A percentile compares a stretch with the other conserved stretches of the same genome.
Evolutionary conservation across 2,329 filamentous ascomycete species (phyloP).

Genomic region (Xylariales sp.): DNA sequence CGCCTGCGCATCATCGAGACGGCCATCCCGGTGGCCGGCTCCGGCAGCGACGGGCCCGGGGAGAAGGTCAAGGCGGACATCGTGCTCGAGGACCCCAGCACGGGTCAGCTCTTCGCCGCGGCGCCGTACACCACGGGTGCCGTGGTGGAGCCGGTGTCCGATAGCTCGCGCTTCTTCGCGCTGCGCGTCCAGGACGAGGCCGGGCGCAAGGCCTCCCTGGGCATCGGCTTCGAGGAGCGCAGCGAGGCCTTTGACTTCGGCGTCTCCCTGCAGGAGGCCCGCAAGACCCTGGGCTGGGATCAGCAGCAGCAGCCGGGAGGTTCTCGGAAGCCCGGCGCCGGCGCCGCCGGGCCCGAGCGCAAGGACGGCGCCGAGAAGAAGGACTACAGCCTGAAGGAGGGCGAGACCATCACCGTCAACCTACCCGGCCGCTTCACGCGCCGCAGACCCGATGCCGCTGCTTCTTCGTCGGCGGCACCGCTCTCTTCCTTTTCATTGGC

Average conservation of each 20-base stretch:
- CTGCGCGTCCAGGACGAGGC: constrained; percentile 72
- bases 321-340: constrained; percentile 26
- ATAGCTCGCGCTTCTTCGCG: constrained; percentile 82
- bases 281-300: constrained; percentile 64
- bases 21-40: constrained; percentile 45
- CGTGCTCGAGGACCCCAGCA: constrained; percentile 70
- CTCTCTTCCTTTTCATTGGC: constrained; percentile 66
- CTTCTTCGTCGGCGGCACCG: constrained; percentile 20
- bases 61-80: constrained; percentile 68
- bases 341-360: too few relatives aligned
- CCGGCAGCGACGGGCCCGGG: too few relatives aligned
- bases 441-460: constrained; percentile 35
- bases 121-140: constrained; percentile 66
- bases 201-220: constrained; percentile 72
- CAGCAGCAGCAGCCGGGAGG: too few relatives aligned
- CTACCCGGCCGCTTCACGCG: constrained; percentile 57
- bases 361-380: constrained; percentile 51
- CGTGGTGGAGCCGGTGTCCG: constrained; percentile 72
- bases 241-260: constrained; percentile 83
- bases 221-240: constrained; percentile 83
- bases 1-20: constrained; percentile 77
- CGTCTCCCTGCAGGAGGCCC: constrained; percentile 73
- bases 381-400: constrained; percentile 84
- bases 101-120: constrained; percentile 76
- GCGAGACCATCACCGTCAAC: constrained; percentile 83